These are phyloP conservation scores for Arctium minus DNA, from an alignment of 129 eudicot species.

Conservation along the genomic window DNA sequence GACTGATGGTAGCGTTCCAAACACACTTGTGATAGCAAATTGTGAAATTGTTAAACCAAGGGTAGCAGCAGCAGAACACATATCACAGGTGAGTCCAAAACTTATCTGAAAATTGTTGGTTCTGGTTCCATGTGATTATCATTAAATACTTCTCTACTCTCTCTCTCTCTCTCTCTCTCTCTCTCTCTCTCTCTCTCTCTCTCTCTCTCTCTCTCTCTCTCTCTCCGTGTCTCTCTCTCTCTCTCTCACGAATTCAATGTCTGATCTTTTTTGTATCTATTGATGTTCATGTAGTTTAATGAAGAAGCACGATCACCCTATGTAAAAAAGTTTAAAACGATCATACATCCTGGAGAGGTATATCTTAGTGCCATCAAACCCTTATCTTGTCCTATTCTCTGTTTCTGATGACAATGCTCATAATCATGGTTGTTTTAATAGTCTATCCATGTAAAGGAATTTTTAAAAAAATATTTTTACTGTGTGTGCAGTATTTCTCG, in stretches of 20 bases:
- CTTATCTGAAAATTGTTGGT: neutral
- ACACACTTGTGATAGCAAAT: slow-evolving; percentile 86
- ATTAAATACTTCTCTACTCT: neutral
- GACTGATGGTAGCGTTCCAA: slow-evolving; percentile 98
- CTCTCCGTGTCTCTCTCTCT: too few relatives aligned
- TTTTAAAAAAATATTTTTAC: neutral
- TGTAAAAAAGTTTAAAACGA: slow-evolving; percentile 81
- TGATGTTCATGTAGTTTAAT: slow-evolving; percentile 52
- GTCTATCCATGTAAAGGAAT: neutral
- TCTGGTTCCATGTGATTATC: neutral
- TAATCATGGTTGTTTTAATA: neutral
- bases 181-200: too few relatives aligned
- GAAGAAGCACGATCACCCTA: slow-evolving; percentile 91
- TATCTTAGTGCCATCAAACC: neutral
- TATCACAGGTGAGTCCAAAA: slow-evolving; percentile 62
- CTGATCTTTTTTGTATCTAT: neutral
- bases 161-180: slow-evolving; percentile 4
- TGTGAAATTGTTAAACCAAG: slow-evolving; percentile 89
- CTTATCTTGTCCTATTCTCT: neutral
- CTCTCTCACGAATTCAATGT: neutral
- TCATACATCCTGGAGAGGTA: slow-evolving; percentile 99
- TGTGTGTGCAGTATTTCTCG: neutral
- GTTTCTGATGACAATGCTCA: neutral
- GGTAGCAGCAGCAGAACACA: slow-evolving; percentile 94
- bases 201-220: too few relatives aligned